Base-by-base conservation (phyloP, 2,329 filamentous ascomycete species). In the Fusarium tricinctum region DNA sequence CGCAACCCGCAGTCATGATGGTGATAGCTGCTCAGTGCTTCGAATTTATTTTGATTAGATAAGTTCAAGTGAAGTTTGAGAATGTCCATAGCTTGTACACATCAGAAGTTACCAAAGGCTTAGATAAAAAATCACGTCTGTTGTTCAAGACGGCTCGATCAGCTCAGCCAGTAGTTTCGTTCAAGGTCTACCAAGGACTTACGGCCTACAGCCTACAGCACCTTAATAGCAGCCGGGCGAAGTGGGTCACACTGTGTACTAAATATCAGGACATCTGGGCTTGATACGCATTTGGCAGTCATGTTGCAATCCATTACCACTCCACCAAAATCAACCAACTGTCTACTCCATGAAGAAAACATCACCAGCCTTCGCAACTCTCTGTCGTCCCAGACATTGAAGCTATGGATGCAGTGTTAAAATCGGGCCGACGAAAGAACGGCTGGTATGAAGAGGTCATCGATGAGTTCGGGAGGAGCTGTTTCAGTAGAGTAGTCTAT, bases 221-320 rank as follows among this genome's bases (percentile, higher is more conserved):
- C 23, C 20, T 45, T 28, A 13, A 59, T 45, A 23, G 40, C 35
- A 46, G 15, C 20, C 26, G 33, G 20, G 33, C 40, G 6, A 53
- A 35, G 57, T 63, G 64, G 58, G 40, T 53, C 66, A 57, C 66
- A 69, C 66, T 66, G 66, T 69, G 47, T 20, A 45, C 44, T 69
- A 23, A 8, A 3, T 23, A 26, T 40, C 43, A 33, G 53, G 52
- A 69, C 60, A 53, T 22, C 43, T 55, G 28, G 33, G 33, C 44
- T 35, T 58, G 23, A 35, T 33, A 26, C 26, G 26, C 26, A 26
- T 8, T 26, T 26, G 30, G 10, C 12, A 28, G 35, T 32, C 26
- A 45, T 19, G 22, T 39, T 30, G 20, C 22, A 19, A 32, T 65
- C 23, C 15, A 38, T 47, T 28, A 46, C 12, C 28, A 46, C 33